Conservation (phyloP, 208 protist species). For the Trypanosoma scelopori region DNA sequence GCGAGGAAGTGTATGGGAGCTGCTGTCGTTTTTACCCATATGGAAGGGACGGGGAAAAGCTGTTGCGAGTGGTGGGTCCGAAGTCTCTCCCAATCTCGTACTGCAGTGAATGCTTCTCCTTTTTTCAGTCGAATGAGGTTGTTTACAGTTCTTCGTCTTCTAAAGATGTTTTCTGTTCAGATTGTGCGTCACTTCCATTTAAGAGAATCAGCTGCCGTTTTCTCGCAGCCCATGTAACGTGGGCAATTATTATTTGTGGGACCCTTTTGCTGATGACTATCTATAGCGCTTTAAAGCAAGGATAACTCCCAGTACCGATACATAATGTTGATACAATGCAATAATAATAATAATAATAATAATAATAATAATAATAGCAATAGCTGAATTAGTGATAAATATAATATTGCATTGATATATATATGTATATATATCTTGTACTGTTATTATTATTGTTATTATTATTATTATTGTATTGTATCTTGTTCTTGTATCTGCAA, state of each 20-base stretch:
- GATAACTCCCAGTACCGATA: background rate
- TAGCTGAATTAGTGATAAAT: no score
- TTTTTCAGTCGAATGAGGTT: constrained; percentile 33
- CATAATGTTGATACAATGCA: no score
- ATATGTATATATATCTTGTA: no score
- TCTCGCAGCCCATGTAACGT: constrained; percentile 66
- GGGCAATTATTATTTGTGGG: constrained; percentile 32
- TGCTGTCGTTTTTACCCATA: constrained; percentile 65
- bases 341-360: no score
- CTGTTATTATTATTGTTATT: constrained; percentile 12
- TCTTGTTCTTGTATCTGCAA: constrained; percentile 17
- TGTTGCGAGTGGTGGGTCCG: constrained; percentile 13
- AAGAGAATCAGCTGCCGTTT: constrained; percentile 44
- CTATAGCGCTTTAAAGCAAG: constrained; percentile 7
- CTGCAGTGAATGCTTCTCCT: constrained; percentile 40
- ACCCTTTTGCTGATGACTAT: constrained; percentile 9
- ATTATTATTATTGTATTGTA: constrained; percentile 11
- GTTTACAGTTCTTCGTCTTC: constrained; percentile 19
- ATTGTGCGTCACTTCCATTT: constrained; percentile 79
- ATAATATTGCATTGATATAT: no score
- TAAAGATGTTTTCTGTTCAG: constrained; percentile 42
- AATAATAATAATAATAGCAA: no score
- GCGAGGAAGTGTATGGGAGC: constrained; percentile 70
- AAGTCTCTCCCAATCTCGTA: constrained; percentile 21
- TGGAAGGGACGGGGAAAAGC: constrained; percentile 26